Conservation (phyloP, 2,329 filamentous ascomycete species). For the Aspergillus japonicus region DNA sequence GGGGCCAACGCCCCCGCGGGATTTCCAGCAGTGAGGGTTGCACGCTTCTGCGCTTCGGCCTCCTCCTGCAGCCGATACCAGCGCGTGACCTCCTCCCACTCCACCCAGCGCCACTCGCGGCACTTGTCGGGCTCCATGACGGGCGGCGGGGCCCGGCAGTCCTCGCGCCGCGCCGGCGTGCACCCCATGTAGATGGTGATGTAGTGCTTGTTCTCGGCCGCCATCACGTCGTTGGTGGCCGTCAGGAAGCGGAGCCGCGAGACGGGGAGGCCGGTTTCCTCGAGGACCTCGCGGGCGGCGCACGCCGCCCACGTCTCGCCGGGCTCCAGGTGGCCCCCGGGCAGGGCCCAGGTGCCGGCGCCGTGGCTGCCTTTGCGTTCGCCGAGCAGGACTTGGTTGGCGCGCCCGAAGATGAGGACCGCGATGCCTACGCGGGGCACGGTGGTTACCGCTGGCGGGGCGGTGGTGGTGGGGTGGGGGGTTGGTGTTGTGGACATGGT, state of each 20-base stretch:
- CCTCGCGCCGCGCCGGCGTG: constrained; percentile 42
- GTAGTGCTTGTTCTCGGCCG: constrained; percentile 64
- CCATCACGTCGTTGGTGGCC: constrained; percentile 67
- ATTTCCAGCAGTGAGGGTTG: no score
- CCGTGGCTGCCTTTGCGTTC: constrained; percentile 19
- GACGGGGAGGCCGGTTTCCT: constrained; percentile 67
- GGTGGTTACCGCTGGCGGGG: neutral
- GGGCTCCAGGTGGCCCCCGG: constrained; percentile 73
- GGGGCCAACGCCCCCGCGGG: no score
- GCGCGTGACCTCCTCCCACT: constrained; percentile 36
- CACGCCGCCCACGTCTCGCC: constrained; percentile 63
- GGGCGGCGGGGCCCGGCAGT: constrained; percentile 1
- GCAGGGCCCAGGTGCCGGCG: constrained; percentile 59
- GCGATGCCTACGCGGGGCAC: constrained; percentile 14
- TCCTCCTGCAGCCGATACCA: no score
- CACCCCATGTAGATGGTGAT: constrained; percentile 69
- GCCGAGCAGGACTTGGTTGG: constrained; percentile 17
- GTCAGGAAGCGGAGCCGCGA: constrained; percentile 54
- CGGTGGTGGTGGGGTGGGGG: neutral
- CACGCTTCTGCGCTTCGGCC: no score
- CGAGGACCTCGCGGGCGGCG: constrained; percentile 64
- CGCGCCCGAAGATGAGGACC: constrained; percentile 15
- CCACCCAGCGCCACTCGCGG: constrained; percentile 54
- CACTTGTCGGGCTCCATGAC: constrained; percentile 55
- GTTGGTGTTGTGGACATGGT: neutral